Evolutionary conservation across 2,329 filamentous ascomycete genomes (phyloP).

Genomic region (Stemphylium lycopersici): DNA sequence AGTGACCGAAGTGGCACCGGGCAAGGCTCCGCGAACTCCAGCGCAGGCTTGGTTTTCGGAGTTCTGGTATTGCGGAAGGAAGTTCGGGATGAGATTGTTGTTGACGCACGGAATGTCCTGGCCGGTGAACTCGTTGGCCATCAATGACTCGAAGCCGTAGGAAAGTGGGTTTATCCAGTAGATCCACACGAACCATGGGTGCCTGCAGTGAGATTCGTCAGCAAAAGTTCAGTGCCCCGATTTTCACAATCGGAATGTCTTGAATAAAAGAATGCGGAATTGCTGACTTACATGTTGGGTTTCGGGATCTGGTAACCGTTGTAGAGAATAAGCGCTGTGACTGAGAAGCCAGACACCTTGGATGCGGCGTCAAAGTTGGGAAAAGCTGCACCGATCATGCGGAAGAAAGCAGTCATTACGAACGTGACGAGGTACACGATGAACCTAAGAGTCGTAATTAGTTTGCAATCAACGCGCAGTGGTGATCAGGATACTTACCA

Average conservation of each 20-base stretch:
- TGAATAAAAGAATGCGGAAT: too few species aligned
- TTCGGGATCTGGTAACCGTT: constrained; percentile 51
- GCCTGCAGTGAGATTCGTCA: constrained; percentile 48
- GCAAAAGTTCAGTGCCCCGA: not conserved
- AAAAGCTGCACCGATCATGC: constrained; percentile 74
- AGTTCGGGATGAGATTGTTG: constrained; percentile 58
- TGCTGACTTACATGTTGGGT: too few species aligned
- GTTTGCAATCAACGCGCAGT: too few species aligned
- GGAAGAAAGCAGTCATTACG: constrained; percentile 82
- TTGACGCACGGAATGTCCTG: constrained; percentile 57
- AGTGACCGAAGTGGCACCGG: constrained; percentile 57
- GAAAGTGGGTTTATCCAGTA: constrained; percentile 79
- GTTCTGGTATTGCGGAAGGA: constrained; percentile 55
- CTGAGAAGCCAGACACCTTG: constrained; percentile 61
- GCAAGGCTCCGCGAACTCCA: constrained; percentile 62
- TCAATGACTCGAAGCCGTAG: constrained; percentile 78
- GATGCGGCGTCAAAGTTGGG: constrained; percentile 62
- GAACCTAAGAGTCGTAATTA: not conserved
- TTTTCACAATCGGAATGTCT: too few species aligned
- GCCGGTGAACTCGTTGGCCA: constrained; percentile 69
- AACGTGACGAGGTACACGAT: constrained; percentile 46
- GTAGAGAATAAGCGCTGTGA: constrained; percentile 64
- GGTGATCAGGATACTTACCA: not conserved
- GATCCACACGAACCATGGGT: constrained; percentile 58
- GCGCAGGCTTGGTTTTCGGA: constrained; percentile 59